Evolutionary conservation across 345 rosid genomes (phyloP).

Genomic region (Lumnitzera littorea): DNA sequence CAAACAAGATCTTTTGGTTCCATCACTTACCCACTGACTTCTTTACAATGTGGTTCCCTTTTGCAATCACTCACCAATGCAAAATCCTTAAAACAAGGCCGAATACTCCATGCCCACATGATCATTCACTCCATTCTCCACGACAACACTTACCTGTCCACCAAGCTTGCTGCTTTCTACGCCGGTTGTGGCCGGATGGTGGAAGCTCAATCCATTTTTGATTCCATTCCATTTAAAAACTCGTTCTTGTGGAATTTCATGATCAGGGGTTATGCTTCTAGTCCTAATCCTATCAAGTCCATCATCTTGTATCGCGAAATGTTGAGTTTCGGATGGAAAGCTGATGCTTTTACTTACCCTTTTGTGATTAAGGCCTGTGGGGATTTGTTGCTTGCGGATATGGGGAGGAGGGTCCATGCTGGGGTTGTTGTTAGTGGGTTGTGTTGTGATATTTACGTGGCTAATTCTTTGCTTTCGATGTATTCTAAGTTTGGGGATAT

Average conservation of each 20-base stretch:
- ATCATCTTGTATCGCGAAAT: conserved; percentile 16
- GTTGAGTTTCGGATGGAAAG: conserved; percentile 8
- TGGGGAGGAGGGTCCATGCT: conserved; percentile 15
- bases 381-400: conserved; percentile 7
- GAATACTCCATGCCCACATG: conserved; percentile 15
- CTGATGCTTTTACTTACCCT: conserved; percentile 20
- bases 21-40: background rate
- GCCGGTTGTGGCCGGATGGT: conserved; percentile 15
- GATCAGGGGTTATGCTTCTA: conserved; percentile 21
- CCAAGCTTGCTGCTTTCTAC: conserved; percentile 21
- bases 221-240: conserved; percentile 13
- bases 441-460: conserved; percentile 11
- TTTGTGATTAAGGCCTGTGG: conserved; percentile 24
- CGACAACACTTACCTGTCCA: conserved; percentile 10
- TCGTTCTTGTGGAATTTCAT: conserved; percentile 23
- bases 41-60: conserved; percentile 6
- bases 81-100: conserved; percentile 13
- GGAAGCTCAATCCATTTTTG: conserved; percentile 11
- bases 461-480: conserved; percentile 17
- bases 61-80: conserved; percentile 15
- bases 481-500: conserved; percentile 9
- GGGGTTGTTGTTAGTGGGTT: conserved; percentile 14
- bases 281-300: conserved; percentile 10
- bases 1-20: too few relatives aligned
- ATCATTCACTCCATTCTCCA: conserved; percentile 7